Percentiles rank a stretch among this genome's conserved stretches.
phyloP scores from a whole-genome alignment of 768 basidiomycete genomes.

The Serendipita indica region DNA sequence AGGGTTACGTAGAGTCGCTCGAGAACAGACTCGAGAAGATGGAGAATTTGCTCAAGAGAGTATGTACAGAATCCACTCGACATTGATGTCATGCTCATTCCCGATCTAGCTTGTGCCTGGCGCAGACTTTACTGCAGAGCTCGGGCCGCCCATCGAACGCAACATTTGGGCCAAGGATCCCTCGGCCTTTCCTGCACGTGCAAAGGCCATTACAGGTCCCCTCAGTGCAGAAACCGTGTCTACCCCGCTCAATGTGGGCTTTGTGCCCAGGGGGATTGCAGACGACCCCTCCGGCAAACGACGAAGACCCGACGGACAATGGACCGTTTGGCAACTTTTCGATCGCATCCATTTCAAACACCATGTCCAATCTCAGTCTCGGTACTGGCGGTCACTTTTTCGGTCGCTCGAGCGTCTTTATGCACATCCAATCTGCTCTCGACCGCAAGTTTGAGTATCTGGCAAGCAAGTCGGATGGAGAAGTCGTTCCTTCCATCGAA shows the following conservation, averaged over 20 bases:
- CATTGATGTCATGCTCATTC: background rate
- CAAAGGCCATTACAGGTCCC: conserved; percentile 17
- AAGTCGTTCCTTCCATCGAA: conserved; percentile 5
- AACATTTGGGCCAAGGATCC: conserved; percentile 16
- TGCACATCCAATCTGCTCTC: conserved; percentile 39
- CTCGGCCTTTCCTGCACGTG: conserved; percentile 18
- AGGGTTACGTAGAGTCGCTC: conserved; percentile 46
- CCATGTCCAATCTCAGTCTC: conserved; percentile 19
- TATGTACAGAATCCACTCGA: conserved; percentile 16
- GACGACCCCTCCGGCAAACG: background rate
- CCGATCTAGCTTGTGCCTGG: conserved; percentile 20
- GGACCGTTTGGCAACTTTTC: conserved; percentile 14
- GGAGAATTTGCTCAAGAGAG: conserved; percentile 35
- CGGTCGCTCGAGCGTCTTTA: conserved; percentile 41
- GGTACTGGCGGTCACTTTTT: conserved; percentile 25
- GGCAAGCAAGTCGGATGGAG: conserved; percentile 37
- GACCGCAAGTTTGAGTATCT: conserved; percentile 43
- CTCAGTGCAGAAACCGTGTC: conserved; percentile 17
- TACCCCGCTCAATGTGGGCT: conserved; percentile 12
- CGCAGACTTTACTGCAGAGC: conserved; percentile 19
- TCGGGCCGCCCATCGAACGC: conserved; percentile 22
- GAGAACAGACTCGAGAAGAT: conserved; percentile 38
- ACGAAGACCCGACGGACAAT: conserved; percentile 13
- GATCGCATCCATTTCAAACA: conserved; percentile 14
- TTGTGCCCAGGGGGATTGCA: conserved; percentile 6